Base-by-base conservation (phyloP, 108 stramenopile species). In the Skeletonema tropicum region DNA sequence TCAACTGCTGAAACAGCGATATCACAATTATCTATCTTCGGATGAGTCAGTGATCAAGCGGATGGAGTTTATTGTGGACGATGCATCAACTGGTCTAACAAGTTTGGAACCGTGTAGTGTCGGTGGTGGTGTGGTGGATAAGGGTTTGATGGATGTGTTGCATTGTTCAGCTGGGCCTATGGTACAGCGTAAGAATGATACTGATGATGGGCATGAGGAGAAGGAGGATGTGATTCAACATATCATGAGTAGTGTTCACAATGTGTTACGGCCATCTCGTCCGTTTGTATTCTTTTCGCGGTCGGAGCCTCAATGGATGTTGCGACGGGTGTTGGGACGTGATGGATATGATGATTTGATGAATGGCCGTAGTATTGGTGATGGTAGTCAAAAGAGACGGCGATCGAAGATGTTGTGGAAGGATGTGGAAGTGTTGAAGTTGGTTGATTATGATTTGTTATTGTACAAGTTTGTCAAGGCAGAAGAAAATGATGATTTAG, bases 101-200 rank as follows among this genome's bases (percentile, higher is more conserved):
- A 75, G 86, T 11, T 85, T 94, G 65, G 76, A 80, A 31, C 66
- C 82, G 15, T 75, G 62, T 3, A 83, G 85, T 75, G 79, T 94
- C 10, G 74, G 83, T 48, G 91, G 89, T 26, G 80, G 62, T 25
- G 84, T 89, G 31, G 26, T 94, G 13, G 94, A 94, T 80, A 94
- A 94, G 78, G 94, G 94, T 17, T 72, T 94, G 70, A 41, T 94
- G 26, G 94, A 94, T 80, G 86, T 84, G 11, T 63, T 94, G 6
- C 92, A 85, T 79, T 87, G 89, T 75, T 62, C 72, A 3, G 48
- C 48, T 64, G 41, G 57, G 0, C 61, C 49, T 2, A 42, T 73
- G 5, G 8, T 41, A n/a, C 3, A 38, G 33, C 45, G n/a, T 49
- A 4, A 49, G 17, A 17, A 48, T 19, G 45, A 46, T n/a, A 12